phyloP scores from a whole-genome alignment of 2,329 filamentous ascomycete genomes.

The Xylaria multiplex region DNA sequence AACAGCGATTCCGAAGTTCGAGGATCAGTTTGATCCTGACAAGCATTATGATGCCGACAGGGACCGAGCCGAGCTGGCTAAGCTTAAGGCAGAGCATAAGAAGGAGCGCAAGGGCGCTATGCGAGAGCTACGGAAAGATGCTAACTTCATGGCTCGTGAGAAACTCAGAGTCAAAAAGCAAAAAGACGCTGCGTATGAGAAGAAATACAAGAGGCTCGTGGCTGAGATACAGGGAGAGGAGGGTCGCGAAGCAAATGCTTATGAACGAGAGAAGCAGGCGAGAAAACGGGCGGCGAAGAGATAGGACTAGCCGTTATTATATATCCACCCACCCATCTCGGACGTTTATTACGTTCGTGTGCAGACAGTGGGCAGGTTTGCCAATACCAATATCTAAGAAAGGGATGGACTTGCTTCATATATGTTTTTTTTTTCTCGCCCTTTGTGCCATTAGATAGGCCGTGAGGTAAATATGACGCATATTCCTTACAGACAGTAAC shows the following conservation, averaged over 20 bases:
- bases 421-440: background rate
- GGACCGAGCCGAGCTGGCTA: conserved; percentile 85
- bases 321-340: conserved; percentile 1
- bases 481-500: background rate
- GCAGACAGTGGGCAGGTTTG: background rate
- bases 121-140: conserved; percentile 93
- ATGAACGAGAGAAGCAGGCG: conserved; percentile 84
- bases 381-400: background rate
- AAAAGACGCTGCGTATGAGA: conserved; percentile 92
- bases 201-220: conserved; percentile 91
- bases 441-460: background rate
- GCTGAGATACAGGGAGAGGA: conserved; percentile 97
- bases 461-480: background rate
- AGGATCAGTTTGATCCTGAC: conserved; percentile 91
- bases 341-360: background rate
- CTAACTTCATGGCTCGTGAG: conserved; percentile 91
- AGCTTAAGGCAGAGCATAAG: conserved; percentile 91
- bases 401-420: background rate
- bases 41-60: conserved; percentile 97
- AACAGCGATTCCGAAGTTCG: conserved; percentile 86
- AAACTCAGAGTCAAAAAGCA: conserved; percentile 92
- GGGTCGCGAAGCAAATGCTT: conserved; percentile 84
- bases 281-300: conserved; percentile 73
- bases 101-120: conserved; percentile 94
- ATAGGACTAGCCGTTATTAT: conserved; percentile 25